These are phyloP conservation scores for Kingdonia uniflora DNA, from an alignment of 164 flowering plant species.

Conservation along the genomic window DNA sequence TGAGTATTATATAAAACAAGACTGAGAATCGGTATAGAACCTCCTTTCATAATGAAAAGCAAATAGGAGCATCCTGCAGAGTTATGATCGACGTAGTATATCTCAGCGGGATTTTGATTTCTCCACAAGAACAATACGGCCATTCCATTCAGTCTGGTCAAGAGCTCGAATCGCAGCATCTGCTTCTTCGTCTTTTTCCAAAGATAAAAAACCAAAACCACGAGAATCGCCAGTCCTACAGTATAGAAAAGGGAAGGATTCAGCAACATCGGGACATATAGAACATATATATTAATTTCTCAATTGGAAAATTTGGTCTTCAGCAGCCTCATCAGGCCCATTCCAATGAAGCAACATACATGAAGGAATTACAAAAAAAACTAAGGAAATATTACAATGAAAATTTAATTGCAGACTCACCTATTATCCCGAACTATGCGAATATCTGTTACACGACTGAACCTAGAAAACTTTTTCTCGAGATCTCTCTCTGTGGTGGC, in stretches of 20 bases:
- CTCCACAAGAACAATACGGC: conserved; percentile 34
- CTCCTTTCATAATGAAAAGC: background rate
- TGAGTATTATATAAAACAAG: background rate
- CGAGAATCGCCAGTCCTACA: conserved; percentile 36
- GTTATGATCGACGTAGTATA: background rate
- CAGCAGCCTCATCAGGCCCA: too few relatives aligned
- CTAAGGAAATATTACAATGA: too few relatives aligned
- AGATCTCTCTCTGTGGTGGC: conserved; percentile 34
- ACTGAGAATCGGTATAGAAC: conserved; percentile 1
- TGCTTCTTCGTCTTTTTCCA: conserved; percentile 36
- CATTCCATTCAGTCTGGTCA: conserved; percentile 36
- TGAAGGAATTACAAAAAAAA: too few relatives aligned
- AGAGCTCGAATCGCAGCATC: conserved; percentile 34
- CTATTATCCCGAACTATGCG: conserved; percentile 41
- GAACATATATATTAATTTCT: too few relatives aligned
- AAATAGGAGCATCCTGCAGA: background rate
- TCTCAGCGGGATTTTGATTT: conserved; percentile 25
- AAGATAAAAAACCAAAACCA: conserved; percentile 33
- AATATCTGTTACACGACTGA: conserved; percentile 32
- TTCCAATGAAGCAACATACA: too few relatives aligned
- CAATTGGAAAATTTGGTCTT: too few relatives aligned
- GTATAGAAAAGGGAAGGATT: conserved; percentile 6
- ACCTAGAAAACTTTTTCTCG: conserved; percentile 34
- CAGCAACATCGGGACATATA: conserved; percentile 2
- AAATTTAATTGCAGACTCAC: conserved; percentile 9